phyloP scores from a whole-genome alignment of 1,284 basidiomycete species.

The Rhodotorula mucilaginosa region DNA sequence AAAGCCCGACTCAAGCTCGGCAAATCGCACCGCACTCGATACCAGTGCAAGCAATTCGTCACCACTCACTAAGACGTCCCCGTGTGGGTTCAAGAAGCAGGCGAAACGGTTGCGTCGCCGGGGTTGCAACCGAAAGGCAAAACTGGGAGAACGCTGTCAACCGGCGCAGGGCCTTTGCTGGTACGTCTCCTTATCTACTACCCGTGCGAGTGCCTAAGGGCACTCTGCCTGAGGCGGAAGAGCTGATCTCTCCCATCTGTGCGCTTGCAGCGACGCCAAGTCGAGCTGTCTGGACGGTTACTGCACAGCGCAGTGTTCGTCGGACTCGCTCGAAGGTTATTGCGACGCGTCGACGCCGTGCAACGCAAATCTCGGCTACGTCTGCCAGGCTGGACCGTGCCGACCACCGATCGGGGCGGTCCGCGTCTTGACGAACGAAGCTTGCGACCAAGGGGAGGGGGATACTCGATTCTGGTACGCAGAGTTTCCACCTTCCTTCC shows the following conservation, averaged over 20 bases:
- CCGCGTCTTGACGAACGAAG: slow-evolving; percentile 23
- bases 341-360: slow-evolving; percentile 34
- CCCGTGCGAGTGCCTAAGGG: too few relatives aligned
- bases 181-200: slow-evolving; percentile 9
- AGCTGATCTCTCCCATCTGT: too few relatives aligned
- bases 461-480: slow-evolving; percentile 39
- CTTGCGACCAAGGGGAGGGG: slow-evolving; percentile 35
- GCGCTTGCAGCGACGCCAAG: slow-evolving; percentile 16
- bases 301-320: slow-evolving; percentile 27
- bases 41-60: too few relatives aligned
- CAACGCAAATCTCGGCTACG: slow-evolving; percentile 32
- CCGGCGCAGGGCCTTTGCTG: slow-evolving; percentile 20
- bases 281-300: slow-evolving; percentile 23
- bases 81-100: neutral
- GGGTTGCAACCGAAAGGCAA: neutral
- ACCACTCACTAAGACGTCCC: too few relatives aligned
- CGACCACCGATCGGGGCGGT: slow-evolving; percentile 31
- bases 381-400: slow-evolving; percentile 33
- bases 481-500: too few relatives aligned
- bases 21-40: too few relatives aligned
- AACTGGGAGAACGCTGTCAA: slow-evolving; percentile 24
- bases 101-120: neutral
- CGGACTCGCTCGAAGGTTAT: slow-evolving; percentile 34
- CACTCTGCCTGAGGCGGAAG: neutral
- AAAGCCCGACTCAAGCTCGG: too few relatives aligned